Base-by-base conservation (phyloP, 257 asterid genomes). In the Jacaranda copaia region DNA sequence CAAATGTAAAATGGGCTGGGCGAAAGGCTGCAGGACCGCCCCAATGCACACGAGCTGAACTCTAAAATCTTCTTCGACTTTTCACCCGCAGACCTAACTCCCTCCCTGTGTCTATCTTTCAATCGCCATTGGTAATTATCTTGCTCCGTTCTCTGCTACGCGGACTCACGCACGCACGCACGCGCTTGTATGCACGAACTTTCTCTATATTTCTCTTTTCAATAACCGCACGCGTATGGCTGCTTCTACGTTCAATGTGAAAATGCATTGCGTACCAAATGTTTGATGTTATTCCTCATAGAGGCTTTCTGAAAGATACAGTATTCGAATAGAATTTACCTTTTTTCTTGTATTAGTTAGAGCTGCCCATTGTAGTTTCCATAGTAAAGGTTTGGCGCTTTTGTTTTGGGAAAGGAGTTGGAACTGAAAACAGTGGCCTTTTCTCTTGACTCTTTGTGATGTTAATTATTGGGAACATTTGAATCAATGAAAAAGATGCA, bases 201-300 rank as follows among this genome's bases (percentile, higher is more conserved):
- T 5, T 13, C 4, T 35, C 5, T 58, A 11, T 1, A 5, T 25
- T 19, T 71, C 8, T 57, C 19, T 71, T 9, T 70, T 3, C 18
- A 20, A 16, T 58, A 25, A n/a, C 42, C 0, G 15, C 13, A 16
- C 8, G 55, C 62, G 3, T 36, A 25, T 38, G 2, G 5, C 0
- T 20, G 43, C 49, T 36, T 3, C 6, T 18, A 57, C 11, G 2
- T 25, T 12, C 2, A 20, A 1, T 63, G 32, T 20, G 0, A 19
- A 57, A 6, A n/a, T 63, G 38, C 5, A 0, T 16, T 42, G 77
- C 8, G 14, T 15, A 6, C 53, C 6, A 72, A 45, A 0, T 72
- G 77, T 57, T 58, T 72, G 77, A 72, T 72, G 68, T 57, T 72
- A 72, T 19, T 18, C 57, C 68, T 43, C 43, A 18, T 3, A 72